Base-by-base conservation (phyloP, 805 yeast genomes). In the Candida alai region DNA sequence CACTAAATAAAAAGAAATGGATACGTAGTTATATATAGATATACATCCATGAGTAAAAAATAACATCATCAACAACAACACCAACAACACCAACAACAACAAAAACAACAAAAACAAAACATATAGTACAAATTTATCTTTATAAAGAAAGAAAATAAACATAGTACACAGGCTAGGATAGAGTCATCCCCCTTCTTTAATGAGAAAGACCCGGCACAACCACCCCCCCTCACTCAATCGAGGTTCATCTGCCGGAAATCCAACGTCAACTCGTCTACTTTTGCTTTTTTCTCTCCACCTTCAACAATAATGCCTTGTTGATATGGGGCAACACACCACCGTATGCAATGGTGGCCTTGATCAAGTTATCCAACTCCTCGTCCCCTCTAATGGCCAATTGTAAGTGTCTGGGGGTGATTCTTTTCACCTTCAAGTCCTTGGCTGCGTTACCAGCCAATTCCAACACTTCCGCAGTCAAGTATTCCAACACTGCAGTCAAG, bases 391-490 rank as follows among this genome's bases (percentile, higher is more conserved):
- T 89, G 43, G 97, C 97, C 55, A 89, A 76, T 65, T 89, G 96
- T 56, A 89, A 73, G 65, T 89, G 97, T 69, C 97, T 85, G 55
- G 97, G 97, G 13, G 96, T 88, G 60, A 89, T 89, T 81, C 97
- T 87, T 68, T 89, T 88, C 49, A 87, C 93, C 62, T 86, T 85
- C 60, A 87, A 73, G 57, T 90, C 97, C 63, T 90, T 88, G 29
- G 97, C 97, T 23, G 97, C 97, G 60, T 90, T 90, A 66, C 97
- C 97, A 39, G 97, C 97, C 74, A 90, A 74, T 71, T 90, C 97
- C 54, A 90, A 75, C 32, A 90, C 95, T 72, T 90, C 97, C 24
- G 97, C 97, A 35, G 97, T 88, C 56, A 90, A 72, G 68, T 90
- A 90, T 65, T 90, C 97, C 48, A 90, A 76, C 28, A 90, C 97